Percentiles rank a stretch among this genome's conserved stretches.
phyloP scores from a whole-genome alignment of 345 rosid species.

The Linum usitatissimum region DNA sequence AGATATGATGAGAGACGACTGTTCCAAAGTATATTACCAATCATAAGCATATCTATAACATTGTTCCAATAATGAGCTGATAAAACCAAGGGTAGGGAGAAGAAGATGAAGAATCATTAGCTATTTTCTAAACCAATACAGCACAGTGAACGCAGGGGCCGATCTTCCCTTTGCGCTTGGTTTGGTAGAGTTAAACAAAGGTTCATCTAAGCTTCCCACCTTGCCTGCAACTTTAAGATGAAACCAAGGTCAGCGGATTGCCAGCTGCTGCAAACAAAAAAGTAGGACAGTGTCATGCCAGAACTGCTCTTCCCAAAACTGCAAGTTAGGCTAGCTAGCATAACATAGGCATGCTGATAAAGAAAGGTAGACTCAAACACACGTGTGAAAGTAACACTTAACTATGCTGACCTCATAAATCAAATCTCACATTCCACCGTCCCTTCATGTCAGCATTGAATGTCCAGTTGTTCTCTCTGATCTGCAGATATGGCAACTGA shows the following conservation, averaged over 20 bases:
- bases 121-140: background rate
- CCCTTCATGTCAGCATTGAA: constrained; percentile 69
- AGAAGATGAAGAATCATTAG: background rate
- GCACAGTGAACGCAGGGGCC: background rate
- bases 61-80: background rate
- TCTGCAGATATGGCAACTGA: constrained; percentile 80
- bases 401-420: constrained; percentile 30
- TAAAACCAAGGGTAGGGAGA: background rate
- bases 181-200: too few relatives aligned
- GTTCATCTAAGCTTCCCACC: background rate
- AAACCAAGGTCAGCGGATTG: too few relatives aligned
- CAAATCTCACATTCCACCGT: constrained; percentile 68
- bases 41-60: background rate
- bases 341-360: too few relatives aligned
- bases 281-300: too few relatives aligned
- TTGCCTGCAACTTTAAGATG: background rate
- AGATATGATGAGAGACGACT: too few relatives aligned
- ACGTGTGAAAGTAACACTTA: background rate
- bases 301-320: too few relatives aligned
- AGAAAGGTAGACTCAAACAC: background rate
- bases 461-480: constrained; percentile 90
- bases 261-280: too few relatives aligned
- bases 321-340: too few relatives aligned
- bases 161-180: background rate
- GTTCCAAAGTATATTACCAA: too few relatives aligned